Base-by-base conservation (phyloP, 1,284 basidiomycete species). In the Apiotrichum gamsii region DNA sequence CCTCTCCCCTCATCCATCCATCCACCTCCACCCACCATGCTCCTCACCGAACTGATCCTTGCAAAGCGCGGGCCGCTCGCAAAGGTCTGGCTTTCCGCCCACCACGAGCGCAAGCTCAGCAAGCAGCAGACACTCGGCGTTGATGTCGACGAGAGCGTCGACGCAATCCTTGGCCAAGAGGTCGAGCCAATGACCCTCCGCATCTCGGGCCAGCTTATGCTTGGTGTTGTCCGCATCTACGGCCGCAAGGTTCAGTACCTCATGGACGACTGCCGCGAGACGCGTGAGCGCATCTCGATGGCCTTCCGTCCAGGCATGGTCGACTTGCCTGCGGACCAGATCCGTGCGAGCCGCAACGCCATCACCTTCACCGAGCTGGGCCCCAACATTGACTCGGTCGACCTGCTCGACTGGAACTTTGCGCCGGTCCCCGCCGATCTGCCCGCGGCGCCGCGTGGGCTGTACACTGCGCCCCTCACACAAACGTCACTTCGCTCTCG, bases 81-180 rank as follows among this genome's bases (percentile, higher is more conserved):
- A 35, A 90, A 87, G 74, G 90, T 98, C 76, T 98, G 94, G 94
- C 84, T 97, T 43, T 94, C 94, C 20, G 94, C 95, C 2, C 94
- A 97, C 77, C 93, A 94, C 83, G 91, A 97, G 74, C 83, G 90
- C 64, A 96, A 96, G 76, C 82, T 98, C 61, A 91, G 88, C 64
- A 98, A 98, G 74, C 83, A 86, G 25, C 89, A 94, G 69, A 89
- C 93, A 1, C 75, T 96, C 2, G 87, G 91, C 64, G 91, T 93
- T 0, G 89, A 94, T 71, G 94, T 98, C 48, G 88, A 85, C 52
- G 83, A 95, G 70, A 88, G 87, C 51, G 88, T 91, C 61, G 89
- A 83, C 62, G 87, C 87, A 13, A 94, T 93, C 65, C 50, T 72
- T 18, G 85, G 82, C 20, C 85, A 90, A 69, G 87, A 93, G 62